These are phyloP conservation scores for Candida tropicalis DNA, from an alignment of 1,139 yeast species.

Conservation along the genomic window DNA sequence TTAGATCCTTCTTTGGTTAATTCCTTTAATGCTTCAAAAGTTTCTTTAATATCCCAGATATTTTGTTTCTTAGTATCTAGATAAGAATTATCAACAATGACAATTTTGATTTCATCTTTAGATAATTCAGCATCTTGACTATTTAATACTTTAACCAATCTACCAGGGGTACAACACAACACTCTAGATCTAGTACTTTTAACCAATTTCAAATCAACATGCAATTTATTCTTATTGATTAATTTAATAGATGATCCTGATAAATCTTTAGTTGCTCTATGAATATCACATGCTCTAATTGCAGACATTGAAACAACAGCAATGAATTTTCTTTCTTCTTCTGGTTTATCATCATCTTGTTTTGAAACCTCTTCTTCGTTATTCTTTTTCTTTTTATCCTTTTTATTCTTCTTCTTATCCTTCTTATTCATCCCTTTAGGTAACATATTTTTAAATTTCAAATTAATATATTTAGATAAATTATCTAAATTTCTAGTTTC, in stretches of 20 bases:
- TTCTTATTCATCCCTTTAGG: constrained; percentile 27
- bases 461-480: constrained; percentile 45
- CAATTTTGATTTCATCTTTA: constrained; percentile 52
- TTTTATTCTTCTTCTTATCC: constrained; percentile 26
- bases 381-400: constrained; percentile 21
- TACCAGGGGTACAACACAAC: constrained; percentile 67
- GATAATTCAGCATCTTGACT: constrained; percentile 41
- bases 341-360: constrained; percentile 21
- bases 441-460: constrained; percentile 47
- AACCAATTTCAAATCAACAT: constrained; percentile 57
- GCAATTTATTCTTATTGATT: constrained; percentile 66
- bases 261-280: constrained; percentile 58
- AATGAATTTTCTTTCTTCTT: constrained; percentile 46
- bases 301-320: constrained; percentile 71
- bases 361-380: constrained; percentile 17
- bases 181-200: constrained; percentile 52
- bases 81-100: constrained; percentile 65
- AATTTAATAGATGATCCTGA: constrained; percentile 63
- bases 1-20: constrained; percentile 48
- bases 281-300: constrained; percentile 70
- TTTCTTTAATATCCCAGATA: constrained; percentile 62
- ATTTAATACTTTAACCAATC: constrained; percentile 53
- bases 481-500: constrained; percentile 51
- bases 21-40: constrained; percentile 41
- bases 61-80: constrained; percentile 65